These are phyloP conservation scores for Cylindrotheca closterium DNA, from an alignment of 108 stramenopile species.

Conservation along the genomic window DNA sequence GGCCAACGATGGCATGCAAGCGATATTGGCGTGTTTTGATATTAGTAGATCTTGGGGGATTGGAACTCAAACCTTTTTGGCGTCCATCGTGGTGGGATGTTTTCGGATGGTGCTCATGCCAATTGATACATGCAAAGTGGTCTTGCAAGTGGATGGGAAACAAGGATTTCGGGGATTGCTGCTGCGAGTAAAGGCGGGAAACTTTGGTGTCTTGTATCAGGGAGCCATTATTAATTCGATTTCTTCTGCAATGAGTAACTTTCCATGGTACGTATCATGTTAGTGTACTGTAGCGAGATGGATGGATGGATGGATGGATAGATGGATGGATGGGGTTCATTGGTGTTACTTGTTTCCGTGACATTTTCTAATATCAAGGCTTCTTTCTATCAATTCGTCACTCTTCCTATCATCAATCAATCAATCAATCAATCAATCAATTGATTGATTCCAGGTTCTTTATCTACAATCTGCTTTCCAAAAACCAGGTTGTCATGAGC, in stretches of 20 bases:
- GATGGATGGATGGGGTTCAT: too few relatives aligned
- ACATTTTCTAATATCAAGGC: background rate
- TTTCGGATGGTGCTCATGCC: slow-evolving; percentile 89
- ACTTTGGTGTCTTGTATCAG: slow-evolving; percentile 68
- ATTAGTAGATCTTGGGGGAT: slow-evolving; percentile 67
- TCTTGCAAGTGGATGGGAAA: slow-evolving; percentile 88
- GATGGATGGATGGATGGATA: too few relatives aligned
- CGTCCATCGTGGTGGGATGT: slow-evolving; percentile 75
- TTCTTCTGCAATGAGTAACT: slow-evolving; percentile 65
- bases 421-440: too few relatives aligned
- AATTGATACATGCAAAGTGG: slow-evolving; percentile 95
- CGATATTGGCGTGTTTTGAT: slow-evolving; percentile 49
- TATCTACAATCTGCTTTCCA: slow-evolving; percentile 63
- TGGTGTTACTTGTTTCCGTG: background rate
- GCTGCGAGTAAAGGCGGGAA: slow-evolving; percentile 59
- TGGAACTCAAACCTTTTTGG: slow-evolving; percentile 71
- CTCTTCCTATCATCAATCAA: background rate
- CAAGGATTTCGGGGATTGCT: slow-evolving; percentile 69
- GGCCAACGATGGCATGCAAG: slow-evolving; percentile 88
- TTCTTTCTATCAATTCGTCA: background rate
- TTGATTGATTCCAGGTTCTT: slow-evolving; percentile 44
- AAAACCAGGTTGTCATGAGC: slow-evolving; percentile 30
- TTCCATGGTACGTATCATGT: slow-evolving; percentile 64
- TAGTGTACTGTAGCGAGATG: background rate
- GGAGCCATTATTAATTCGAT: slow-evolving; percentile 68